A percentile compares a stretch with the other conserved stretches of the same genome.
Conservation (phyloP, 371 early-diverging fungal species). For the Fennellomyces sp. region DNA sequence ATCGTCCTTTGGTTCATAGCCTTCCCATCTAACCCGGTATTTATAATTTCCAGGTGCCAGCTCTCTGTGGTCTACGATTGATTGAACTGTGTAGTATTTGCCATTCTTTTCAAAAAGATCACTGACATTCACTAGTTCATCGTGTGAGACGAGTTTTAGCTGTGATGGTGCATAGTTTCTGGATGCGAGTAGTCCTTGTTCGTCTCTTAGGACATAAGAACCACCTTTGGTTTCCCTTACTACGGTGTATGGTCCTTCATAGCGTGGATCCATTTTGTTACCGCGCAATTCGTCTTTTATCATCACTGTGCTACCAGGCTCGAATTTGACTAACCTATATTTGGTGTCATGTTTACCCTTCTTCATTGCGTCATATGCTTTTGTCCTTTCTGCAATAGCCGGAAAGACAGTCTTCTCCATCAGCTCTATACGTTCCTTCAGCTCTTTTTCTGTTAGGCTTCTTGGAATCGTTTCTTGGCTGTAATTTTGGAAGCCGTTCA, state of each 20-base stretch:
- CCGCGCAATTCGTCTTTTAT: background rate
- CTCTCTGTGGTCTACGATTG: constrained; percentile 2
- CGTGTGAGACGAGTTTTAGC: constrained; percentile 17
- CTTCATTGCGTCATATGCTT: background rate
- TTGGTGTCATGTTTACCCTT: constrained; percentile 13
- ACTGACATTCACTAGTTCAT: constrained; percentile 4
- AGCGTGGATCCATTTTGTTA: constrained; percentile 7
- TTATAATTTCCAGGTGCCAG: background rate
- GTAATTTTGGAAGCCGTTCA: constrained; percentile 21
- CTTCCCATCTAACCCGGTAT: constrained; percentile 11
- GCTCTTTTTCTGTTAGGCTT: background rate
- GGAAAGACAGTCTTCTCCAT: constrained; percentile 24
- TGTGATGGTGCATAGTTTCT: constrained; percentile 16
- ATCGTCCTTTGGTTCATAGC: background rate
- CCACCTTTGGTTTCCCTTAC: constrained; percentile 17
- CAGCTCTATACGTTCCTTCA: constrained; percentile 9
- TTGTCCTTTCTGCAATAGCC: constrained; percentile 19
- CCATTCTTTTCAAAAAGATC: constrained; percentile 9
- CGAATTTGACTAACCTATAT: constrained; percentile 7
- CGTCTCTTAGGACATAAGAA: constrained; percentile 16
- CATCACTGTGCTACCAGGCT: constrained; percentile 4
- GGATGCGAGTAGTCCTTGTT: constrained; percentile 12
- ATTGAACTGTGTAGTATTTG: constrained; percentile 1
- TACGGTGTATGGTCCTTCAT: constrained; percentile 20
- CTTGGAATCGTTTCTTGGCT: background rate